These are phyloP conservation scores for Sinapis alba DNA, from an alignment of 441 rosid genomes.

Conservation along the genomic window DNA sequence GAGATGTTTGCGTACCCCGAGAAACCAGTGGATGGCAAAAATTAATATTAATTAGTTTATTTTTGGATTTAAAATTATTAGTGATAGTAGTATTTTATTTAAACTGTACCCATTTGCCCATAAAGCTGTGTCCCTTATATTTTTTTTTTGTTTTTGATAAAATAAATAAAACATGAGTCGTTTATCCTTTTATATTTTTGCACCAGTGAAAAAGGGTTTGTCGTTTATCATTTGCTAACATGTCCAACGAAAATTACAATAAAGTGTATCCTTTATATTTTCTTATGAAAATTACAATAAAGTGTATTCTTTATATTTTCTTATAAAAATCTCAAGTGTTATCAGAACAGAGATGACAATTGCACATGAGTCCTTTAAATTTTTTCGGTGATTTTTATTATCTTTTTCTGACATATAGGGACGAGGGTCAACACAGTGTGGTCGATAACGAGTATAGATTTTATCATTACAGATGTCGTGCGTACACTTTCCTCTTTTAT, in stretches of 20 bases:
- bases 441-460: neutral
- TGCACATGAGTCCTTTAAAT: constrained; percentile 38
- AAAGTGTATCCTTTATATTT: neutral
- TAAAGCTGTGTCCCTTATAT: constrained; percentile 33
- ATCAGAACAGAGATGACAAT: constrained; percentile 24
- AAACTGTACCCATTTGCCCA: constrained; percentile 26
- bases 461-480: constrained; percentile 11
- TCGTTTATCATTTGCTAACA: constrained; percentile 23
- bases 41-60: neutral
- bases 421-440: constrained; percentile 15
- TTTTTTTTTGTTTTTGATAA: too few species aligned
- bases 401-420: constrained; percentile 13
- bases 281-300: neutral
- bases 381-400: constrained; percentile 23
- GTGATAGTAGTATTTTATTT: neutral
- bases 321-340: neutral
- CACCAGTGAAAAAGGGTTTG: constrained; percentile 18
- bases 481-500: constrained; percentile 18
- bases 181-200: constrained; percentile 21
- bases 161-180: neutral
- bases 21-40: constrained; percentile 28
- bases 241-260: constrained; percentile 23
- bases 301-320: neutral
- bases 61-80: neutral
- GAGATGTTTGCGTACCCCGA: constrained; percentile 12